Base-by-base conservation (phyloP, 257 asterid genomes). In the Nicotiana obtusifolia region DNA sequence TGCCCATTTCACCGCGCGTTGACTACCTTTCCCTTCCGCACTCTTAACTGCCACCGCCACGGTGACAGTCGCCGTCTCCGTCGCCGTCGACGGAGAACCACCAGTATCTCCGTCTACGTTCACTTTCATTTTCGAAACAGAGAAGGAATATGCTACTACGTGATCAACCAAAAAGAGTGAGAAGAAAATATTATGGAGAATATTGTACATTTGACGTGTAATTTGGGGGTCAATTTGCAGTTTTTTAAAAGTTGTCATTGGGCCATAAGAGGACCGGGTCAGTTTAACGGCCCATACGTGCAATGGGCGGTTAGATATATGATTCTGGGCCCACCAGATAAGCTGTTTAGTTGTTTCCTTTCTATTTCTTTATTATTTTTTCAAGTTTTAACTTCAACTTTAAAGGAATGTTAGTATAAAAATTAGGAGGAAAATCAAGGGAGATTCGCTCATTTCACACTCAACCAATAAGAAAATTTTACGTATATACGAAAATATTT, bases 1-100 rank as follows among this genome's bases (percentile, higher is more conserved):
- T n/a, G 97, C 94, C 95, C 97, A 95, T 10, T 87, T 85, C 54
- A 93, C 92, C 53, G 99, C 99, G 52, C 97, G 87, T 84, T 80
- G 90, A 87, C 97, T 93, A 3, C 99, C 97, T 80, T 81, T 89
- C 1, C 99, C 98, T 9, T 84, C 89, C 5, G 81, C 84, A 83
- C 94, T 92, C 90, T 93, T 92, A 84, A 93, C 97, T 0, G 97
- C 97, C 84, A 92, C 97, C 47, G 86, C 93, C 84, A 93, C 82
- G 26, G 75, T 79, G 2, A 77, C n/a, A n/a, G n/a, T n/a, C n/a
- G n/a, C 93, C 35, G 84, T 86, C 85, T 78, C 90, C 86, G 89
- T 66, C 33, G 54, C 6, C 30, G 33, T 7, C 54, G 64, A 30
- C 65, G 76, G 33, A 26, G 52, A 82, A 28, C 62, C 83, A 16